Evolutionary conservation across 2,329 filamentous ascomycete species (phyloP).

Genomic region (Xylariaceae sp.): DNA sequence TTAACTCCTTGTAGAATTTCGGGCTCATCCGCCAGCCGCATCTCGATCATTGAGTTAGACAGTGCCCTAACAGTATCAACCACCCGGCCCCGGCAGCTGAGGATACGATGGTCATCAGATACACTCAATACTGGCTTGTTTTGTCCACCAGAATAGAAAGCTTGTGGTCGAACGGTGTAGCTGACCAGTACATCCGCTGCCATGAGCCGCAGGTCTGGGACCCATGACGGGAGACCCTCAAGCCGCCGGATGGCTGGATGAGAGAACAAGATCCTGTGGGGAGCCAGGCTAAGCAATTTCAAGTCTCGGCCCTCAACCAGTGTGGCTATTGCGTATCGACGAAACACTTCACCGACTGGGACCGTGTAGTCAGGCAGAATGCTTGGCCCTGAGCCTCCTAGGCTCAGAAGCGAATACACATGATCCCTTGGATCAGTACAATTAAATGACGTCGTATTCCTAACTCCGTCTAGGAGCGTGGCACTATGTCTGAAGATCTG

Average conservation of each 20-base stretch:
- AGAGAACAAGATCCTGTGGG: background rate
- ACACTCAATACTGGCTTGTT: constrained; percentile 11
- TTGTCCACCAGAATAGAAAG: constrained; percentile 10
- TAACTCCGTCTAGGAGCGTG: constrained; percentile 16
- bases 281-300: constrained; percentile 14
- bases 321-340: constrained; percentile 9
- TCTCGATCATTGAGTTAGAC: background rate
- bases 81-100: constrained; percentile 4
- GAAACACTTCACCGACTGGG: constrained; percentile 2
- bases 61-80: constrained; percentile 9
- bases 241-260: background rate
- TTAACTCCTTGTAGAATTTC: too few relatives aligned
- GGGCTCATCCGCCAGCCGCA: background rate
- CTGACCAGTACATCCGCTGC: background rate
- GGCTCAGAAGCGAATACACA: constrained; percentile 17
- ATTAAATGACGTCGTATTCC: background rate
- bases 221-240: constrained; percentile 19
- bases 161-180: constrained; percentile 7
- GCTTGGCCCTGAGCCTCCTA: background rate
- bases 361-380: constrained; percentile 8
- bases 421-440: constrained; percentile 17
- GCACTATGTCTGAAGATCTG: background rate
- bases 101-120: constrained; percentile 12
- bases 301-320: constrained; percentile 1
- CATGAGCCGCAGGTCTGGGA: constrained; percentile 6